phyloP scores from a whole-genome alignment of 176 grass and related monocot genomes.

The Musa itinerans region DNA sequence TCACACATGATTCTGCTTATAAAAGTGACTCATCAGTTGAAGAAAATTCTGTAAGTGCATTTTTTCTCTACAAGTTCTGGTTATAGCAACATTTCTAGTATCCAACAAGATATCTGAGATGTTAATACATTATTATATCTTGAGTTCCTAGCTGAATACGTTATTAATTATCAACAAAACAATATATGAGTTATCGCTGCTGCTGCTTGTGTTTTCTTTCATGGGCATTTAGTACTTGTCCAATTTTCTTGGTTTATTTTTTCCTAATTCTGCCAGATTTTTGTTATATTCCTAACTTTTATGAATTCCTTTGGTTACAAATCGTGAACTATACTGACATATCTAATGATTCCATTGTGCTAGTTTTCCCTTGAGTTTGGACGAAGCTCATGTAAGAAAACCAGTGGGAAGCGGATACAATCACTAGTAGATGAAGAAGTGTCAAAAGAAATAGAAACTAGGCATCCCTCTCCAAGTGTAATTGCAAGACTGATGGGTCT shows the following conservation, averaged over 20 bases:
- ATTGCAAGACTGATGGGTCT: slow-evolving; percentile 93
- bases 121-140: no score
- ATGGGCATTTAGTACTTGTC: background rate
- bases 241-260: background rate
- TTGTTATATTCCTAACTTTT: slow-evolving; percentile 17
- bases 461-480: slow-evolving; percentile 60
- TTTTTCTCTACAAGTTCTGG: background rate
- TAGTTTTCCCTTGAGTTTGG: slow-evolving; percentile 42
- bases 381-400: slow-evolving; percentile 41
- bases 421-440: slow-evolving; percentile 81
- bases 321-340: background rate
- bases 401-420: slow-evolving; percentile 52
- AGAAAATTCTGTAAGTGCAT: slow-evolving; percentile 10
- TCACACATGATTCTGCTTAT: slow-evolving; percentile 7
- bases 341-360: background rate
- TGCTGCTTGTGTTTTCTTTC: background rate
- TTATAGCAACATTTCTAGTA: background rate
- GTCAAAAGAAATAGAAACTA: slow-evolving; percentile 56
- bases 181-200: no score
- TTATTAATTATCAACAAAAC: no score
- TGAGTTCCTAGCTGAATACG: no score
- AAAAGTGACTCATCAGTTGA: slow-evolving; percentile 1
- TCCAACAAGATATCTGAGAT: no score
- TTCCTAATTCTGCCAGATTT: background rate
- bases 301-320: no score